phyloP scores from a whole-genome alignment of 352 stramenopile genomes.

The Pythium sp. region DNA sequence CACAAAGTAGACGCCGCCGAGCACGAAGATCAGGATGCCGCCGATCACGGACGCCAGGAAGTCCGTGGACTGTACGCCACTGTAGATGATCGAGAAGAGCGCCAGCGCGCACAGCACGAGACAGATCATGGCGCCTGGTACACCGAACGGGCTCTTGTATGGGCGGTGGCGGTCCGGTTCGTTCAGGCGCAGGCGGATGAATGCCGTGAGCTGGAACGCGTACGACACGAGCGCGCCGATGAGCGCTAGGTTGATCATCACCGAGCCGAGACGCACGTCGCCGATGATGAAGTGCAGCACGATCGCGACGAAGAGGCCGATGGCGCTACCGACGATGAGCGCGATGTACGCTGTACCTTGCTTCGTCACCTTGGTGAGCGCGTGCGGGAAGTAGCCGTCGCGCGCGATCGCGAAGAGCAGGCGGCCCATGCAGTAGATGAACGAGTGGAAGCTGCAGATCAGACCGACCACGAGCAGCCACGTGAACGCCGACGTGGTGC shows the following conservation, averaged over 20 bases:
- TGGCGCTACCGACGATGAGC: constrained; percentile 42
- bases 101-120: constrained; percentile 39
- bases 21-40: constrained; percentile 47
- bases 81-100: constrained; percentile 71
- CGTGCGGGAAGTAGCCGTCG: constrained; percentile 50
- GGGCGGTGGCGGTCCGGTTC: constrained; percentile 47
- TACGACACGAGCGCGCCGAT: constrained; percentile 72
- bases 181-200: constrained; percentile 50
- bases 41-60: constrained; percentile 61
- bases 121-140: constrained; percentile 41
- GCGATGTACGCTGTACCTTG: constrained; percentile 50
- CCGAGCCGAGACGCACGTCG: constrained; percentile 50
- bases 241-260: constrained; percentile 69
- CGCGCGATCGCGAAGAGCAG: constrained; percentile 63
- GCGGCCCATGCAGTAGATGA: constrained; percentile 78
- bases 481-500: constrained; percentile 58
- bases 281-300: constrained; percentile 60
- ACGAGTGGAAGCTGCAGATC: constrained; percentile 70
- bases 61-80: constrained; percentile 46
- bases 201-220: constrained; percentile 48
- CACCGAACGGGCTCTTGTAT: constrained; percentile 55
- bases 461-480: constrained; percentile 66
- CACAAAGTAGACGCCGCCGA: constrained; percentile 50
- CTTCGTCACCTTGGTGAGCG: constrained; percentile 43
- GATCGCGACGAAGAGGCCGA: constrained; percentile 46